Base-by-base conservation (phyloP, 306 rosid genomes). In the Prunus davidiana region DNA sequence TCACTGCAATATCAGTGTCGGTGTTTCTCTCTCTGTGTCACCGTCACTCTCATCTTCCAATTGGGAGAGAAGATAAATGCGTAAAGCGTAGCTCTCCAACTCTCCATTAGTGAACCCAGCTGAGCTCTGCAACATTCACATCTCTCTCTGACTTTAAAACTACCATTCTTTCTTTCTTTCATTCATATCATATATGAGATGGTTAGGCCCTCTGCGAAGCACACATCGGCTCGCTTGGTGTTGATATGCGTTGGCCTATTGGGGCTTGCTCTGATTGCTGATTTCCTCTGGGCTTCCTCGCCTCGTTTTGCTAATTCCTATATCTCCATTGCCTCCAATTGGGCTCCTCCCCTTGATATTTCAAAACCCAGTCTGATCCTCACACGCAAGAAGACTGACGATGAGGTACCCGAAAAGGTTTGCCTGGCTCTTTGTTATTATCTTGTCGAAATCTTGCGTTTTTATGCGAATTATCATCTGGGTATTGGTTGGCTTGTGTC, bases 271-370 rank as follows among this genome's bases (percentile, higher is more conserved):
- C 89, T 91, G 30, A 43, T 94, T 6, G 95, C 91, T 38, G 89
- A 94, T 46, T 84, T 91, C 56, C 86, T 94, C 41, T 91, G 94
- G 94, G 96, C 96, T 67, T 91, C 93, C 15, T 87, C 97, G 4
- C 71, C 88, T 0, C 78, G 77, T 50, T 62, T 68, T 76, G 14
- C 78, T 7, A 72, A 76, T 79, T 73, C 83, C n/a, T 68, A 71
- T 8, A 54, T 32, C 55, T n/a, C 79, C 54, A 62, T 83, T 52
- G 66, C 84, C 27, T 62, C 92, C 66, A 41, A 62, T 66, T 87
- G 82, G 85, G 50, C 75, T 64, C 71, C 89, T 66, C 78, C 75
- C 14, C 27, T 61, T 30, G 73, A 67, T 19, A 55, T 64, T 66
- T 43, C 85, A 54, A 30, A 63, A 12, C 6, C 64, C 76, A 57